Conservation (phyloP, 495 filamentous ascomycete species). For the Penicillium lagena region DNA sequence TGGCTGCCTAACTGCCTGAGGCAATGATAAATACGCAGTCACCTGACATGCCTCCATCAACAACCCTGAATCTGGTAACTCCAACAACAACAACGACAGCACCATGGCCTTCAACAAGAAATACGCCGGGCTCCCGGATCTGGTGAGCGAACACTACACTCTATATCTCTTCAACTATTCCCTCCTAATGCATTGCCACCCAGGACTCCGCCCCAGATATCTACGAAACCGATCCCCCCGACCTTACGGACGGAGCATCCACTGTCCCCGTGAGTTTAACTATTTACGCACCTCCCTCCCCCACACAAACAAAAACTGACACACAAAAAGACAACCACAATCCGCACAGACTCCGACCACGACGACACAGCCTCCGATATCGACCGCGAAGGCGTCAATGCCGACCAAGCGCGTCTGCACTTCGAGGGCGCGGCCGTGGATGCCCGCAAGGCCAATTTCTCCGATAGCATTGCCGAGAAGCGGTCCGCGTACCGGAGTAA, state of each 20-base stretch:
- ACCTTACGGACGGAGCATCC: slow-evolving; percentile 79
- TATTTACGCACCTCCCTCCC: slow-evolving; percentile 2
- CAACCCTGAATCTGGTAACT: background rate
- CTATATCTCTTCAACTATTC: no score
- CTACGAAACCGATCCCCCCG: slow-evolving; percentile 75
- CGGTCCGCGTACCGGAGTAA: slow-evolving; percentile 75
- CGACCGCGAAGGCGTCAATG: slow-evolving; percentile 64
- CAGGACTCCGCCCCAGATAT: slow-evolving; percentile 88
- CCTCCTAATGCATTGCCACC: background rate
- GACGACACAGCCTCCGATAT: slow-evolving; percentile 53
- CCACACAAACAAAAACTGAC: no score
- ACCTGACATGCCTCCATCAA: no score
- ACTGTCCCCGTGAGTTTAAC: slow-evolving; percentile 60
- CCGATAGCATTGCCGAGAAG: slow-evolving; percentile 70
- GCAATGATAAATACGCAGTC: background rate
- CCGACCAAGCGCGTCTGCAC: slow-evolving; percentile 69
- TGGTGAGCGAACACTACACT: slow-evolving; percentile 47
- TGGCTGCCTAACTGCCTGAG: slow-evolving; percentile 3
- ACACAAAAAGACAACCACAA: slow-evolving; percentile 48
- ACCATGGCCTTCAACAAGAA: slow-evolving; percentile 55
- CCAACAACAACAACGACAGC: background rate
- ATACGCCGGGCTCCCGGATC: slow-evolving; percentile 78
- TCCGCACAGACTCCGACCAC: slow-evolving; percentile 60
- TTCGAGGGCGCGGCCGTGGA: slow-evolving; percentile 73
- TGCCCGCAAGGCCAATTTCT: slow-evolving; percentile 71